Conservation (phyloP, 2,329 filamentous ascomycete species). For the Venturia nashicola region DNA sequence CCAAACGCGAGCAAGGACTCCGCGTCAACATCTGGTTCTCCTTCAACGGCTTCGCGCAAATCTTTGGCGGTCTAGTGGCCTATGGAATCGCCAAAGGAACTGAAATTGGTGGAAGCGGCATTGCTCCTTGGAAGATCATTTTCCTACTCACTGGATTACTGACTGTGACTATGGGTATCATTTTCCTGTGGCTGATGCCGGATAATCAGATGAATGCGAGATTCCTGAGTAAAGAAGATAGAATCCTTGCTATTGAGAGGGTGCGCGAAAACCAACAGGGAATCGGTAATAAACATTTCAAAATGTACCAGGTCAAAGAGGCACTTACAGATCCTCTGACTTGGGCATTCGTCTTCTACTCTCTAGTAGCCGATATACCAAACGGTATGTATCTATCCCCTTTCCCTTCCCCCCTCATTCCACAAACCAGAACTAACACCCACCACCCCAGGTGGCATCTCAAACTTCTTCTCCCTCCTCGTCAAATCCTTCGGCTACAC, state of each 20-base stretch:
- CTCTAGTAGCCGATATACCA: conserved; percentile 43
- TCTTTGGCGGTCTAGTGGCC: conserved; percentile 49
- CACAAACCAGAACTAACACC: neutral
- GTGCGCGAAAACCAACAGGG: conserved; percentile 66
- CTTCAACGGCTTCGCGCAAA: conserved; percentile 51
- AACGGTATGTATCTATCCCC: conserved; percentile 29
- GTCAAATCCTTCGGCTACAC: conserved; percentile 55
- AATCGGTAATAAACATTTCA: conserved; percentile 58
- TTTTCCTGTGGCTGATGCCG: conserved; percentile 37
- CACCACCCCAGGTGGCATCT: conserved; percentile 31
- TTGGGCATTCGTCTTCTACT: conserved; percentile 48
- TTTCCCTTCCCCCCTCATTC: neutral
- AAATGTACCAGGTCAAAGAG: conserved; percentile 52
- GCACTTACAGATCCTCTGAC: conserved; percentile 45
- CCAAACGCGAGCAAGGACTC: conserved; percentile 52
- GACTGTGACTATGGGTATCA: conserved; percentile 27
- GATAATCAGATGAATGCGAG: conserved; percentile 49
- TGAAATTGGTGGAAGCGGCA: conserved; percentile 39
- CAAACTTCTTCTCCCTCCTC: conserved; percentile 50
- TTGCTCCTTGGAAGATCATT: conserved; percentile 54
- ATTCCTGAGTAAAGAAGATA: conserved; percentile 54
- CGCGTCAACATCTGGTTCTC: conserved; percentile 56
- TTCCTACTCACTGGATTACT: conserved; percentile 34
- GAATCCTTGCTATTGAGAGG: conserved; percentile 55
- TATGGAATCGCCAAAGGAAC: conserved; percentile 51